Percentiles rank a stretch among this genome's conserved stretches.
These are phyloP conservation scores for Annona squamosa DNA, from an alignment of 164 flowering plant species.

Conservation along the genomic window DNA sequence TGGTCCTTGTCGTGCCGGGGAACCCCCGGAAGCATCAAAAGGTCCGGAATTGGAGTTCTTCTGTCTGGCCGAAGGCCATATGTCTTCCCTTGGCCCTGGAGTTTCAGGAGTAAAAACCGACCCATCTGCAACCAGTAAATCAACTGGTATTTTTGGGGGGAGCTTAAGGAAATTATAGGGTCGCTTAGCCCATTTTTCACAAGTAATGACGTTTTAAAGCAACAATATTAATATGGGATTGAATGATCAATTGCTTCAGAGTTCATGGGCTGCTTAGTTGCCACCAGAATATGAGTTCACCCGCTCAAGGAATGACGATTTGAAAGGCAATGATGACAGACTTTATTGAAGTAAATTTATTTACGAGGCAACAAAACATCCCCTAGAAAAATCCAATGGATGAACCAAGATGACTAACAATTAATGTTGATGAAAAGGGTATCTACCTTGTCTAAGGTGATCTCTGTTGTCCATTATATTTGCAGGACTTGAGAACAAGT, in stretches of 20 bases:
- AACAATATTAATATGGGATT: neutral
- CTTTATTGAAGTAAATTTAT: too few species aligned
- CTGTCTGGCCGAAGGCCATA: constrained; percentile 74
- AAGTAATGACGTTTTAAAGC: neutral
- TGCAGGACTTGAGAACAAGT: constrained; percentile 60
- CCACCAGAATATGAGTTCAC: too few species aligned
- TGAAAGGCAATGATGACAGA: too few species aligned
- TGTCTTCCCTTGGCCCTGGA: constrained; percentile 91
- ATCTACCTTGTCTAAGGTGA: constrained; percentile 66
- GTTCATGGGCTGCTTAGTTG: too few species aligned
- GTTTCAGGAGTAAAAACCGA: constrained; percentile 73
- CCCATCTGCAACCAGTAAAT: constrained; percentile 84
- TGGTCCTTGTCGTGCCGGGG: constrained; percentile 54
- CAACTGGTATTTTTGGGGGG: constrained; percentile 44
- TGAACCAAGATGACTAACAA: neutral
- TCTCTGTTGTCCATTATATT: constrained; percentile 74
- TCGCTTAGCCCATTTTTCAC: constrained; percentile 8
- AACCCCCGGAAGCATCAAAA: constrained; percentile 58
- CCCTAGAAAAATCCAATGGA: neutral
- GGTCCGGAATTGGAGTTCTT: constrained; percentile 65
- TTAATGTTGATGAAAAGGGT: neutral
- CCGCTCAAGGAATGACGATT: too few species aligned
- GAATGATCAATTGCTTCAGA: neutral
- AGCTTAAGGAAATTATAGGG: constrained; percentile 11
- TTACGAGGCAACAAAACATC: too few species aligned